Evolutionary conservation across 306 rosid genomes (phyloP).

Genomic region (Abrus pulchellus): DNA sequence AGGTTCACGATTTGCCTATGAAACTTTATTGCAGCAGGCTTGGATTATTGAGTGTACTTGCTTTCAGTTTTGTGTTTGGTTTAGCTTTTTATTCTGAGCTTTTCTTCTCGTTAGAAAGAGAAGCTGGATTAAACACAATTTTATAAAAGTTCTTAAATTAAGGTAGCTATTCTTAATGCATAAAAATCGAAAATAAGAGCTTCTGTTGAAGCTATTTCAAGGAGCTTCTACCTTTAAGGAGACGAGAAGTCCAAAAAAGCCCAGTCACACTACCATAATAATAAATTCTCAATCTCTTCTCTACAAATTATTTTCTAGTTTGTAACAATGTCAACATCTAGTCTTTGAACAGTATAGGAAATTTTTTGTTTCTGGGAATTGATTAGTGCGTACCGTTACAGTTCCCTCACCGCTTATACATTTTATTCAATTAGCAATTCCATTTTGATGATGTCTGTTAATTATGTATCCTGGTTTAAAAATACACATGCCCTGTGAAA

Average conservation of each 20-base stretch:
- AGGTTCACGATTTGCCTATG: constrained; percentile 26
- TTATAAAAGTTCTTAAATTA: background rate
- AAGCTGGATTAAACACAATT: background rate
- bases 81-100: background rate
- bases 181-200: background rate
- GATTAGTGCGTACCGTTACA: constrained; percentile 22
- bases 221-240: background rate
- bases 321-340: background rate
- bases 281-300: constrained; percentile 30
- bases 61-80: background rate
- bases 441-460: constrained; percentile 21
- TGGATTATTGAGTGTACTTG: constrained; percentile 7
- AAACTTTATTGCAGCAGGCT: constrained; percentile 3
- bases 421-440: constrained; percentile 10
- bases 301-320: constrained; percentile 24
- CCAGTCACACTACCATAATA: background rate
- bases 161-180: background rate
- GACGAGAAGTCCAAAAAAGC: background rate
- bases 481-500: constrained; percentile 15
- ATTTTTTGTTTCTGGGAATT: constrained; percentile 6
- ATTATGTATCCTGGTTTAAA: constrained; percentile 1
- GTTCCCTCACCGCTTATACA: constrained; percentile 35
- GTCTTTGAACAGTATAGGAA: background rate
- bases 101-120: background rate
- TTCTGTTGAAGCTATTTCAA: background rate